phyloP scores from a whole-genome alignment of 345 rosid species.

The Kernera saxatilis region DNA sequence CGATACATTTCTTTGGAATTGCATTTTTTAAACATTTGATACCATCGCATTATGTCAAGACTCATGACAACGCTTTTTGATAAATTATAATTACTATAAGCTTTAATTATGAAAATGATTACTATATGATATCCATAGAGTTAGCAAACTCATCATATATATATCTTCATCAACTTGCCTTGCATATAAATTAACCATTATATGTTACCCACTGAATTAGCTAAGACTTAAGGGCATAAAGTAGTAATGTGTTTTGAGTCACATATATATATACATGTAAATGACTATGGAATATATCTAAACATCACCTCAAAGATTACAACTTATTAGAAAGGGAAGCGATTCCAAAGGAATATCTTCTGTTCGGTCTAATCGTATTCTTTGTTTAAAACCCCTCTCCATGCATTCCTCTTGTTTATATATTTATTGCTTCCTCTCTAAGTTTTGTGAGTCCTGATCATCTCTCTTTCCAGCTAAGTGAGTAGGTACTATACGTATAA shows the following conservation, averaged over 20 bases:
- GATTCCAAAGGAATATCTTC: constrained; percentile 62
- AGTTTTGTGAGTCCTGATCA: constrained; percentile 6
- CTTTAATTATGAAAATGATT: constrained; percentile 20
- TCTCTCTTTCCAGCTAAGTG: constrained; percentile 18
- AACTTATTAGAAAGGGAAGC: constrained; percentile 35
- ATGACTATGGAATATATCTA: constrained; percentile 40
- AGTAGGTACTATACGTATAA: neutral
- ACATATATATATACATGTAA: neutral
- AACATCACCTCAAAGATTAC: constrained; percentile 28
- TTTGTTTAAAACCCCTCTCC: constrained; percentile 21
- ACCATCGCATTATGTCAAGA: constrained; percentile 22
- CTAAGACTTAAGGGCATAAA: constrained; percentile 12
- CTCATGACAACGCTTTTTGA: constrained; percentile 11
- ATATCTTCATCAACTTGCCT: constrained; percentile 20
- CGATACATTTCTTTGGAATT: constrained; percentile 2
- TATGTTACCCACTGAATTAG: constrained; percentile 8
- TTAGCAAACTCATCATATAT: constrained; percentile 19
- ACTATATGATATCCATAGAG: constrained; percentile 19
- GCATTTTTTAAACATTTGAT: constrained; percentile 3
- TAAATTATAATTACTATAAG: neutral
- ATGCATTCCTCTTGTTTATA: constrained; percentile 23
- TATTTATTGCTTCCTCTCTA: constrained; percentile 20
- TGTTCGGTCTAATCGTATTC: constrained; percentile 13
- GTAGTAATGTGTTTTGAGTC: constrained; percentile 15
- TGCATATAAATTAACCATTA: neutral